phyloP scores from a whole-genome alignment of 306 rosid species.

The Cicer arietinum region DNA sequence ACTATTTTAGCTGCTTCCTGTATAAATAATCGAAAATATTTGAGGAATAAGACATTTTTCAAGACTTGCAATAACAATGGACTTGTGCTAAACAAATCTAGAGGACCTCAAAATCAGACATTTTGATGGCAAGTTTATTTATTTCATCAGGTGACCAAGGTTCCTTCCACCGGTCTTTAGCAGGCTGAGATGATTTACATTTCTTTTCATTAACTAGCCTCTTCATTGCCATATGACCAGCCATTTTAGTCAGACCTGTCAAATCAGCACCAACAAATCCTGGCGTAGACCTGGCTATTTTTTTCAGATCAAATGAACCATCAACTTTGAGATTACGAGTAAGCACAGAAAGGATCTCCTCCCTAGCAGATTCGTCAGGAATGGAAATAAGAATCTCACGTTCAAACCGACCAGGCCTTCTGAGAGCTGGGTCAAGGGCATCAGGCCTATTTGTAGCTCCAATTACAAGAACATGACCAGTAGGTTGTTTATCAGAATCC shows the following conservation, averaged over 20 bases:
- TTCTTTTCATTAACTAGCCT: conserved; percentile 64
- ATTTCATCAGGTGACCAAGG: conserved; percentile 71
- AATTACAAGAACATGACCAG: conserved; percentile 56
- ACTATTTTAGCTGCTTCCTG: too few relatives aligned
- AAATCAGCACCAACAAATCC: conserved; percentile 96
- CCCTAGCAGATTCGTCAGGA: conserved; percentile 43
- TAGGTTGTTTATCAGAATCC: conserved; percentile 47
- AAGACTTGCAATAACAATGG: too few relatives aligned
- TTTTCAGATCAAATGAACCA: conserved; percentile 70
- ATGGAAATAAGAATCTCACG: conserved; percentile 60
- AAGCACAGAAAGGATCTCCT: conserved; percentile 54
- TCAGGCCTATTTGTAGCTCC: conserved; percentile 81
- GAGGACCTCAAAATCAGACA: conserved; percentile 84
- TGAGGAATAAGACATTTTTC: too few relatives aligned
- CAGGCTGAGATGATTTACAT: conserved; percentile 44
- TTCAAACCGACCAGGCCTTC: conserved; percentile 90
- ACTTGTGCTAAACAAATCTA: neutral
- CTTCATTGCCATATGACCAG: conserved; percentile 70
- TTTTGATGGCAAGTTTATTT: conserved; percentile 66
- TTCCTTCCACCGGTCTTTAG: conserved; percentile 66
- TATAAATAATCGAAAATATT: too few relatives aligned
- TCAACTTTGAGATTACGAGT: conserved; percentile 60
- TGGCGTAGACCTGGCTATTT: conserved; percentile 78
- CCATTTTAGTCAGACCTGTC: conserved; percentile 67
- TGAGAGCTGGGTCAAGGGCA: conserved; percentile 54